Conservation (phyloP, 1,139 yeast genomes). For the Magnusiomyces tetraspermus region DNA sequence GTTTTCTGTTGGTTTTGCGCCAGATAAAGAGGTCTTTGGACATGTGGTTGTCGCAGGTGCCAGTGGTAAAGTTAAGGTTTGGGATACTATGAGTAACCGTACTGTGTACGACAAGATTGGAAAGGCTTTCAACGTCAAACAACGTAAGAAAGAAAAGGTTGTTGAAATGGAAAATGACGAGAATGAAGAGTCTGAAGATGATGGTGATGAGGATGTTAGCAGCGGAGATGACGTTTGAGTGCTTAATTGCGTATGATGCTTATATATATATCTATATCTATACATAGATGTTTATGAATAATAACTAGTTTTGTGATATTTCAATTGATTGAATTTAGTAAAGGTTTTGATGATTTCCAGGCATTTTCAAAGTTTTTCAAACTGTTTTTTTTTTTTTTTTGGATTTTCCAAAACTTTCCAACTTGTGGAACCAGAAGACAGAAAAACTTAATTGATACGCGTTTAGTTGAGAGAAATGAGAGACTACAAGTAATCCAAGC, state of each 20-base stretch:
- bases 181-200: conserved; percentile 41
- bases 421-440: too few relatives aligned
- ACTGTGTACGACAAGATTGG: conserved; percentile 66
- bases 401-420: too few relatives aligned
- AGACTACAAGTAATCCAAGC: too few relatives aligned
- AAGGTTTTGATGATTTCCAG: too few relatives aligned
- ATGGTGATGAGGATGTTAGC: conserved; percentile 24
- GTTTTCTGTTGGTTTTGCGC: conserved; percentile 71
- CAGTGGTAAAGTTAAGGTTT: conserved; percentile 70
- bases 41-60: conserved; percentile 84
- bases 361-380: too few relatives aligned
- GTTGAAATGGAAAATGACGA: conserved; percentile 52
- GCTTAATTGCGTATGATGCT: too few relatives aligned
- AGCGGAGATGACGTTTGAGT: conserved; percentile 4
- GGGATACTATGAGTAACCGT: conserved; percentile 82
- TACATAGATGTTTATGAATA: not conserved
- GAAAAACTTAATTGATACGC: too few relatives aligned
- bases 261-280: too few relatives aligned
- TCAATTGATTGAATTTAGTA: too few relatives aligned
- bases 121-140: conserved; percentile 41
- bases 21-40: conserved; percentile 82
- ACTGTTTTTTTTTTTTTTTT: too few relatives aligned
- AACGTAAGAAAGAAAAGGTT: conserved; percentile 41
- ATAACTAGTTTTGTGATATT: not conserved
- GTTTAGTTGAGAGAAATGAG: too few relatives aligned